These are phyloP conservation scores for Malassezia pachydermatis DNA, from an alignment of 1,284 basidiomycete species.

Conservation along the genomic window DNA sequence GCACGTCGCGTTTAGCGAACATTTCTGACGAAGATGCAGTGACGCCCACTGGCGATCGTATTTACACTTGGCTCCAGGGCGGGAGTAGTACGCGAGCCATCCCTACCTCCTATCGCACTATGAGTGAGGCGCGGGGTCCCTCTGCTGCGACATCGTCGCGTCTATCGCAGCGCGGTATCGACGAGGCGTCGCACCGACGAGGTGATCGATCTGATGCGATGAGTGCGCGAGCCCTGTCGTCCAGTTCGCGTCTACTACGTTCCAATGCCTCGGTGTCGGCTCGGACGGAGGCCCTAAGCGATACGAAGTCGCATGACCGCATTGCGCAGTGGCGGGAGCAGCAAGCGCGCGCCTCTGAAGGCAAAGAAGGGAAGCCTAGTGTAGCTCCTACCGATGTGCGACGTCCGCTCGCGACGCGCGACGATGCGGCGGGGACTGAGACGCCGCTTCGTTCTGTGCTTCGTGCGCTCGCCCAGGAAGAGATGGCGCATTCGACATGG, in stretches of 20 bases:
- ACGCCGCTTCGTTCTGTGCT: slow-evolving; percentile 33
- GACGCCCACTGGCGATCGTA: no score
- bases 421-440: neutral
- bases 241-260: slow-evolving; percentile 10
- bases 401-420: neutral
- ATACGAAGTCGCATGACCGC: slow-evolving; percentile 10
- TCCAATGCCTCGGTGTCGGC: neutral
- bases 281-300: neutral
- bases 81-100: no score
- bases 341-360: neutral
- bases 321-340: slow-evolving; percentile 16
- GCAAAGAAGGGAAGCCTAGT: no score
- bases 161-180: no score
- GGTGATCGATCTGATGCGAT: slow-evolving; percentile 2
- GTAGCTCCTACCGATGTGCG: no score
- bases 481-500: slow-evolving; percentile 18
- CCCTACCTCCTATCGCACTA: no score
- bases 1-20: neutral
- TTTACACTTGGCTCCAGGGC: no score
- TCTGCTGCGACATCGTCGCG: no score
- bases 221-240: slow-evolving; percentile 8
- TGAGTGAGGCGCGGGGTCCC: neutral
- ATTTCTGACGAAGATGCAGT: slow-evolving; percentile 1
- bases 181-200: no score
- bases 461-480: slow-evolving; percentile 31